A percentile compares a stretch with the other conserved stretches of the same genome.
Evolutionary conservation across 192 early-diverging fungal genomes (phyloP).

Genomic region (Rhizophagus sp.): DNA sequence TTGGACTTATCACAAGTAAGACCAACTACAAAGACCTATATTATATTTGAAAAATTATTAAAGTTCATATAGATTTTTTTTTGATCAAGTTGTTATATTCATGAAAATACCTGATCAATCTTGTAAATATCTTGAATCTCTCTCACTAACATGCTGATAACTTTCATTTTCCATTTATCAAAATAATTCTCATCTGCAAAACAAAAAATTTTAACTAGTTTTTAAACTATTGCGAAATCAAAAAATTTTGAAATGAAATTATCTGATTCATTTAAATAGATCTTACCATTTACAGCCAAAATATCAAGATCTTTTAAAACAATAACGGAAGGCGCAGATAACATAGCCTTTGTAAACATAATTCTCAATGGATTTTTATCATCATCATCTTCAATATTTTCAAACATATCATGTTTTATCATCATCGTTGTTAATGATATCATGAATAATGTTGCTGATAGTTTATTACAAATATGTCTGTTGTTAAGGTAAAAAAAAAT

Average conservation of each 20-base stretch:
- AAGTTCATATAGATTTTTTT: background rate
- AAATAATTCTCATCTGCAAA: conserved; percentile 19
- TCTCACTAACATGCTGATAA: background rate
- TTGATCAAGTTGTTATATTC: background rate
- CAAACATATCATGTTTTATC: conserved; percentile 34
- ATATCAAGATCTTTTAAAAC: conserved; percentile 54
- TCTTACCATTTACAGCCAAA: conserved; percentile 38
- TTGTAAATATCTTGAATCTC: conserved; percentile 11
- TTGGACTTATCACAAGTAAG: conserved; percentile 37
- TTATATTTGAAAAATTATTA: conserved; percentile 19
- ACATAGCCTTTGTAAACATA: conserved; percentile 43
- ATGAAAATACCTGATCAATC: background rate
- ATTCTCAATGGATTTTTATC: conserved; percentile 23
- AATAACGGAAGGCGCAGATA: conserved; percentile 48
- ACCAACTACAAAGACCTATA: conserved; percentile 47
- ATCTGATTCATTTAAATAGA: no score
- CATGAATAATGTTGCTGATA: conserved; percentile 29
- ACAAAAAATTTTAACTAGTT: background rate
- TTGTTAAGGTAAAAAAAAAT: background rate
- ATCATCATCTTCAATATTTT: conserved; percentile 24
- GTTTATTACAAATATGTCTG: conserved; percentile 15
- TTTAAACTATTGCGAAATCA: no score
- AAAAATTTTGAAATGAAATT: no score
- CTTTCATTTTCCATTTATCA: conserved; percentile 27
- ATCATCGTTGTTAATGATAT: conserved; percentile 35